Percentiles rank a stretch among this genome's conserved stretches.
These are phyloP conservation scores for Butyriboletus loyo DNA, from an alignment of 768 basidiomycete species.

Conservation along the genomic window DNA sequence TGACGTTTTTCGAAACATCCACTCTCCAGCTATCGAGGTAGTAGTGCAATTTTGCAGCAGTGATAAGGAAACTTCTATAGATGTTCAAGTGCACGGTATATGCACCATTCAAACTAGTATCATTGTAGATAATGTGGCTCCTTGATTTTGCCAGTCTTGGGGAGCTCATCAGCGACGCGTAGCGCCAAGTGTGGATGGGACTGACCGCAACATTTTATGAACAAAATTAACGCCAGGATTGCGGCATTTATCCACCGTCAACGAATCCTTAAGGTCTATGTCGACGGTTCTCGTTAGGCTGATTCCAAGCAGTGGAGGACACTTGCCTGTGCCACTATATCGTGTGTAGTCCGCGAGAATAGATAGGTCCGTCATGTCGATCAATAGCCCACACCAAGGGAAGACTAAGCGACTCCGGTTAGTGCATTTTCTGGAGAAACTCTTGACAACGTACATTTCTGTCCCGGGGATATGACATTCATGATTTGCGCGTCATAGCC, in stretches of 20 bases:
- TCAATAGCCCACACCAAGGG: constrained; percentile 89
- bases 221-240: constrained; percentile 62
- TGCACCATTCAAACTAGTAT: constrained; percentile 62
- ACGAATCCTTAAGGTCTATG: constrained; percentile 60
- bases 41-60: constrained; percentile 82
- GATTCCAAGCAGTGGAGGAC: not conserved
- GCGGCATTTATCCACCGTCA: constrained; percentile 68
- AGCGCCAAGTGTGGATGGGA: constrained; percentile 1
- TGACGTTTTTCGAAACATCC: constrained; percentile 39
- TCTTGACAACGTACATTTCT: constrained; percentile 35
- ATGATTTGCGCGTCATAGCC: constrained; percentile 53
- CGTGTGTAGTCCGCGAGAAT: constrained; percentile 77
- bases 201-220: constrained; percentile 74
- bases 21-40: constrained; percentile 68
- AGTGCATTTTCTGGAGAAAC: not conserved
- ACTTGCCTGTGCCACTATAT: constrained; percentile 58
- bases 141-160: constrained; percentile 67
- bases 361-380: constrained; percentile 74
- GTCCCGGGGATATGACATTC: constrained; percentile 49
- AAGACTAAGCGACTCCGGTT: constrained; percentile 51
- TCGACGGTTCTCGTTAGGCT: not conserved
- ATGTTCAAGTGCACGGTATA: constrained; percentile 72
- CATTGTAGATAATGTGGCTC: constrained; percentile 78
- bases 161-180: constrained; percentile 4
- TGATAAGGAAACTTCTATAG: constrained; percentile 80